Evolutionary conservation across 768 basidiomycete species (phyloP), one percentile per base, ranked within the genome.

Genomic region (Asterophora lycoperdoides): DNA sequence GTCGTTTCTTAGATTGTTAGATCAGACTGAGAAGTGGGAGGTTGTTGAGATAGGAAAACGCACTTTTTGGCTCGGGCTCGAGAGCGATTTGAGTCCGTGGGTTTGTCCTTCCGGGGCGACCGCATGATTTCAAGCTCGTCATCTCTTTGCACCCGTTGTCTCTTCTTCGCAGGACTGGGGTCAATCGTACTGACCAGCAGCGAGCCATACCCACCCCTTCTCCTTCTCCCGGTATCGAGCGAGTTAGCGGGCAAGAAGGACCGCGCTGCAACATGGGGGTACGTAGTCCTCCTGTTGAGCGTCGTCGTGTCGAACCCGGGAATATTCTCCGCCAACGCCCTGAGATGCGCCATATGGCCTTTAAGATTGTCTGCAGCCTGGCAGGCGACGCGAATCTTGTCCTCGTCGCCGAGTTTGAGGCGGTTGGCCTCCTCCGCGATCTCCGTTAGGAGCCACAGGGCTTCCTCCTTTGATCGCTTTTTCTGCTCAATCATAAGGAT

Each of bases 351-450:
- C 39, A 75, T 68, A 64, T 89, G 83, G 8, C 68, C 67, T 60
- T 84, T 80, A 67, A 97, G 83, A 59, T 81, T 86, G 71, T 97
- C 93, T 32, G 90, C 89, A 20, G 93, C 93, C 54, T 84, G 85
- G 57, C 86, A 91, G 15, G 92, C 92, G 52, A 95, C 91, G 60
- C 92, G 82, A 67, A 97, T 95, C 76, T 97, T 97, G 81, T 98
- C 96, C 67, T 97, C 95, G 46, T 89, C 90, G 20, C 95, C 94
- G 52, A 93, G 80, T 67, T 93, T 92, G 69, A 96, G 86, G 38
- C 89, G 78, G 40, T 78, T 74, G 0, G 93, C 93, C 68, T 97
- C 95, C 47, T 98, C 94, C 6, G 93, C 92, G 61, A 98, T 93
- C 64, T 96, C 91, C 40, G 83, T 79, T 57, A 99, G 81, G 28